phyloP scores from a whole-genome alignment of 495 filamentous ascomycete species.

The Hyaloscypha bicolor region DNA sequence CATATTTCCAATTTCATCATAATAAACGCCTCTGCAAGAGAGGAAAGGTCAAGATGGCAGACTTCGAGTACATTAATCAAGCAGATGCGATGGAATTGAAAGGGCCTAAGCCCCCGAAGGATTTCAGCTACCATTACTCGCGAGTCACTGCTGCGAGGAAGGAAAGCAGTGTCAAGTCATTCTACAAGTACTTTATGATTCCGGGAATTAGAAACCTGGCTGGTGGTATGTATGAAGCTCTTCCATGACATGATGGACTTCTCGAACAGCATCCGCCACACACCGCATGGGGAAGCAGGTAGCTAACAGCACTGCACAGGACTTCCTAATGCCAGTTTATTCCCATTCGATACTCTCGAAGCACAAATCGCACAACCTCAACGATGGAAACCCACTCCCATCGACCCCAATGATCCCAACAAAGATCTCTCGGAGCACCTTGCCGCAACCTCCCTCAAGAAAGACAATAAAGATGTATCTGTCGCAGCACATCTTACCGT shows the following conservation, averaged over 20 bases:
- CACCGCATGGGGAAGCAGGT: not conserved
- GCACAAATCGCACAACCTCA: constrained; percentile 72
- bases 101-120: constrained; percentile 40
- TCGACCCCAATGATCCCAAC: constrained; percentile 48
- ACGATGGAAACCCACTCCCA: constrained; percentile 70
- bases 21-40: not conserved
- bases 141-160: constrained; percentile 63
- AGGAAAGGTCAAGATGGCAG: constrained; percentile 22
- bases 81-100: constrained; percentile 39
- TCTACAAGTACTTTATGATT: constrained; percentile 84
- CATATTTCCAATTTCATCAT: not conserved
- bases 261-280: not conserved
- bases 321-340: constrained; percentile 76
- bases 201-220: constrained; percentile 86
- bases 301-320: constrained; percentile 46
- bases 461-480: constrained; percentile 9
- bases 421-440: constrained; percentile 23
- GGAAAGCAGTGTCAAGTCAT: constrained; percentile 68
- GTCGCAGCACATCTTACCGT: constrained; percentile 61
- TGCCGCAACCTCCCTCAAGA: constrained; percentile 23
- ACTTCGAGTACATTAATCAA: constrained; percentile 28
- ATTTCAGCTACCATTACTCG: constrained; percentile 80
- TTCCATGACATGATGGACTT: not conserved
- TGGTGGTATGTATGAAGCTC: constrained; percentile 61
- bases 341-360: constrained; percentile 90